Base-by-base conservation (phyloP, 768 basidiomycete species). In the Tulasnella calospora region DNA sequence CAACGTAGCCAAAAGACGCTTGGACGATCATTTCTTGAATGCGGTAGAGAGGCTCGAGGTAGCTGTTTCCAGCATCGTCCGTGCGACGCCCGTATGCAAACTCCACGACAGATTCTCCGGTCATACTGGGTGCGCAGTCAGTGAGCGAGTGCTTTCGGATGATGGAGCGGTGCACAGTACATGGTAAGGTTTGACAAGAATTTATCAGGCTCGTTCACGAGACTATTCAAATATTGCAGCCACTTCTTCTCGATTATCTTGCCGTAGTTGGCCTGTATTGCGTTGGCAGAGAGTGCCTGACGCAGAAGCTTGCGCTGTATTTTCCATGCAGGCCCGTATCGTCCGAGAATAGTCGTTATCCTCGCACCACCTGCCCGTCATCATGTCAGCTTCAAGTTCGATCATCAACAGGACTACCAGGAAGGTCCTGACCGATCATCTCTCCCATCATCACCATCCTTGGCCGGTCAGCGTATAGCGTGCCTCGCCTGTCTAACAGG, bases 391-490 rank as follows among this genome's bases (percentile, higher is more conserved):
- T 17, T 72, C 35, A 41, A 72, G 38, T 72, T 27, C 38, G 13
- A 33, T 8, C 8, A 41, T 2, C 4, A 6, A n/a, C 17, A 15
- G 33, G 17, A 41, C 17, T 9, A 35, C 6, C 36, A 36, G 27
- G 5, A 27, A 67, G 7, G 7, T 27, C 15, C 61, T 27, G 27
- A 67, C 61, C 61, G 27, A 67, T 67, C 61, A 67, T 67, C 33
- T 67, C 61, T 67, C 61, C 61, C 61, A 67, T 67, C 47, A 81
- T 79, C 35, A 79, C 71, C 80, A 81, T 78, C 13, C 71, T 76
- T 40, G 80, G 80, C 33, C 80, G 70, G 33, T 79, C 81, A 27
- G 80, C 73, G 70, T 81, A 81, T 6, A 81, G 67, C 17, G 67
- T 76, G 13, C 80, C 77, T 7, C 78, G 76, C 74, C 81, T 80